A percentile compares a stretch with the other conserved stretches of the same genome.
phyloP scores from a whole-genome alignment of 805 yeast genomes.

The Brettanomyces nanus region DNA sequence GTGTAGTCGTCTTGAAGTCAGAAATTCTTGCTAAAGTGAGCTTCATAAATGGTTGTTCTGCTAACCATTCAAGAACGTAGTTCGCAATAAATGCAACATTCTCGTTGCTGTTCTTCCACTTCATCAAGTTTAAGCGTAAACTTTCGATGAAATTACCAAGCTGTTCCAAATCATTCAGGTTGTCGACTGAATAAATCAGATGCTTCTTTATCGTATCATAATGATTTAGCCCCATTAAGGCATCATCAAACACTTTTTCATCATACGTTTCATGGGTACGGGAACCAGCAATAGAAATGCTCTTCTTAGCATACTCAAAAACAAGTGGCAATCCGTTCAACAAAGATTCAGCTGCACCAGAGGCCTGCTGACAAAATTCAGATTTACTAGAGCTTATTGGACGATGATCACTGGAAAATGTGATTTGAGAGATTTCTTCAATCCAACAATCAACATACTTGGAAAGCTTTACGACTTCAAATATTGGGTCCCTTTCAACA shows the following conservation, averaged over 20 bases:
- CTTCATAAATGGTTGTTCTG: constrained; percentile 1
- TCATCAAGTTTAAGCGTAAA: constrained; percentile 21
- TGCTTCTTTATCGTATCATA: constrained; percentile 3
- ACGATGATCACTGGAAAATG: constrained; percentile 1
- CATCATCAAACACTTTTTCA: constrained; percentile 13
- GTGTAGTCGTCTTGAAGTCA: not conserved
- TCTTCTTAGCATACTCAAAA: constrained; percentile 26
- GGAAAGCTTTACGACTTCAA: constrained; percentile 19
- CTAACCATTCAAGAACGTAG: constrained; percentile 40
- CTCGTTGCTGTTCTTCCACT: constrained; percentile 28
- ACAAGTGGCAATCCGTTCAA: constrained; percentile 30
- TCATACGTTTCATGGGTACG: constrained; percentile 6
- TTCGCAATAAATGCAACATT: constrained; percentile 39
- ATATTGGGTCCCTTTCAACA: constrained; percentile 41
- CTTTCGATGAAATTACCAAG: constrained; percentile 18
- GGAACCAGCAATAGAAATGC: constrained; percentile 9
- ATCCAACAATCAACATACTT: constrained; percentile 7
- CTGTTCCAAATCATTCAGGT: constrained; percentile 11
- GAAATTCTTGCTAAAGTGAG: not conserved
- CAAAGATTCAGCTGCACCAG: constrained; percentile 5
- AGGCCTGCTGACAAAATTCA: not conserved
- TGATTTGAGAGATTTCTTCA: constrained; percentile 3
- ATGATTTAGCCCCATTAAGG: constrained; percentile 20
- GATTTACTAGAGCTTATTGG: constrained; percentile 1
- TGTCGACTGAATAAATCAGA: constrained; percentile 11